Evolutionary conservation across 805 yeast species (phyloP), one percentile per base, ranked within the genome.

Genomic region (Ogataea ganodermae): DNA sequence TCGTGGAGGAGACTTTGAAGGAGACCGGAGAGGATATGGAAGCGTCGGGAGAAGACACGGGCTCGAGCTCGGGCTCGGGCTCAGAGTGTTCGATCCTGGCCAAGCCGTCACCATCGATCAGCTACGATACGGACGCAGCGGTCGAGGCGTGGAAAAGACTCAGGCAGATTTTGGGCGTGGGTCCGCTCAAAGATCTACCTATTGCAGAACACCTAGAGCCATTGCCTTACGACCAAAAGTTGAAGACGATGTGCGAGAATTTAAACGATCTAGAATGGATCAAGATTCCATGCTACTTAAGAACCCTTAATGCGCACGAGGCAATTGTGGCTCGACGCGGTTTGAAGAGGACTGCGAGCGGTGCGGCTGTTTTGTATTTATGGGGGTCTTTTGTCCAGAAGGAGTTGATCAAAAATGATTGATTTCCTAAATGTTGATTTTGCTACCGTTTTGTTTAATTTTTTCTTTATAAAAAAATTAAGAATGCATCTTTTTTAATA

Each of bases 281-380:
- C 41, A 89, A 91, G 61, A 76, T 87, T 35, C 86, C 94, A 0
- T 83, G 85, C 1, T 81, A 79, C 55, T 73, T 91, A 39, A 83
- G 81, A 52, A 76, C 84, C 14, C 71, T 85, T 59, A 89, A 90
- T 63, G 83, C 97, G 0, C 98, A 91, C 61, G 96, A 86, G 49
- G 87, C 86, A 3, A 87, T 92, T 44, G 86, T 89, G 14, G 89
- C 92, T 14, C 74, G 98, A 52, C 73, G 83, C 47, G 90, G 90
- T 0, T 68, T 80, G 2, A 71, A 70, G 18, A 73, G 76, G 41
- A 73, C 81, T 0, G 70, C 73, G 18, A 66, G 65, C 38, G 86
- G 86, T 0, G 67, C 80, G 1, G 76, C 83, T 1, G 68, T 77
- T 0, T 61, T 81, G 28, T 75, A 72, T 16, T 65, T 82, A 35